Percentiles rank a stretch among this genome's conserved stretches.
Conservation (phyloP, 1,284 basidiomycete genomes). For the Kwoniella shivajii region DNA sequence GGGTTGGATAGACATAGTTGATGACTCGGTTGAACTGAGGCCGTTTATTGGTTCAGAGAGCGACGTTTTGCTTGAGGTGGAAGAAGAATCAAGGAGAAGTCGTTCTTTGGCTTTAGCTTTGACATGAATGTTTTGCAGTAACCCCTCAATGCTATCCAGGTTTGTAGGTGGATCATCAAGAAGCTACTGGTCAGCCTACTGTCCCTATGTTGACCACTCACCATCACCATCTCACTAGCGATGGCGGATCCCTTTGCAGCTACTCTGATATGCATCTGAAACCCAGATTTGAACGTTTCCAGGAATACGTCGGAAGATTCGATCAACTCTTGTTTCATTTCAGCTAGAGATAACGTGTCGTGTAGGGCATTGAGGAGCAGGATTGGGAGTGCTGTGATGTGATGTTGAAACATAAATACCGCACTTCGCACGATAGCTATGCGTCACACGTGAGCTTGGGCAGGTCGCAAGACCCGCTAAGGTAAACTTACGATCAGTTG, state of each 20-base stretch:
- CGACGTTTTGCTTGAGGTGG: neutral
- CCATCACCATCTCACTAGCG: conserved; percentile 12
- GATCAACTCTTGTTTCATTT: conserved; percentile 4
- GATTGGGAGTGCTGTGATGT: conserved; percentile 12
- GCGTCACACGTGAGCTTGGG: neutral
- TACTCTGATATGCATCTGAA: neutral
- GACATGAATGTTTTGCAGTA: conserved; percentile 5
- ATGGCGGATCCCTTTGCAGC: conserved; percentile 8
- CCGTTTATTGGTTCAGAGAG: neutral
- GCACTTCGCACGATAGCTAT: conserved; percentile 10
- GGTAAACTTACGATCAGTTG: neutral
- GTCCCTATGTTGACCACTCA: neutral
- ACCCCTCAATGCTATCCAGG: conserved; percentile 8
- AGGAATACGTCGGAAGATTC: conserved; percentile 1
- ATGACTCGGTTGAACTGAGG: neutral
- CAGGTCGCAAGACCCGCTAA: neutral
- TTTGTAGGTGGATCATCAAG: conserved; percentile 10
- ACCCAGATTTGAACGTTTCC: neutral
- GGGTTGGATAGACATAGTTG: neutral
- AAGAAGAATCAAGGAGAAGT: too few species aligned
- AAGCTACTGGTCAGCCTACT: conserved; percentile 1
- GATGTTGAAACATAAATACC: conserved; percentile 9
- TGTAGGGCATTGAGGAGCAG: conserved; percentile 17
- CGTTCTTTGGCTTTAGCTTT: neutral
- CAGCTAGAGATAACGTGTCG: neutral